Evolutionary conservation across 2,329 filamentous ascomycete species (phyloP), one percentile per base, ranked within the genome.

Genomic region (Corinectria fuckeliana): DNA sequence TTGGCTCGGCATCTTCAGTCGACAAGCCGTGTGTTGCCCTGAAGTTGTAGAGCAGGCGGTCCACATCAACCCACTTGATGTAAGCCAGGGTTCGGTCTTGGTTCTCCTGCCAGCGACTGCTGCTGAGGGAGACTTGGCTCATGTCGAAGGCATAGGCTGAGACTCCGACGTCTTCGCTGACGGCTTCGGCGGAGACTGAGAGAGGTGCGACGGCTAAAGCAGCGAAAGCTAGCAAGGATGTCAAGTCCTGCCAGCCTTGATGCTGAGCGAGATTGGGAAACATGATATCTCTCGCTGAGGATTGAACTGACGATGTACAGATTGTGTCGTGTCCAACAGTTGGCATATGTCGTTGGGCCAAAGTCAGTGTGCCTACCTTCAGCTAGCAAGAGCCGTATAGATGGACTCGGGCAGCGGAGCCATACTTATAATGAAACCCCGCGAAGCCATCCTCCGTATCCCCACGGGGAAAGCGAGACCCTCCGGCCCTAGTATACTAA

Each of bases 1-100:
- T 81, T 5, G 74, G 48, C 2, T 71, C 61, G 2, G 81, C 82
- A 1, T 78, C 79, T 3, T 80, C 74, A 8, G 81, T 84, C 3
- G 77, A 78, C 1, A 83, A 63, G 16, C 75, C 72, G 56, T 83
- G 81, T 45, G 75, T 83, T 26, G 71, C 62, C 16, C 81, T 75
- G 70, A 83, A 84, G 63, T 77, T 77, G 69, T 83, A 83, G 16
- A 83, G 75, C 2, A 83, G 69, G 1, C 81, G 75, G 16, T 83
- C 76, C 0, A 77, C 63, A 50, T 82, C 76, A 20, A 83, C 74
- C 25, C 63, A 76, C 49, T 80, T 80, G 36, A 83, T 70, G 61
- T 84, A 84, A 25, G 65, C 72, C 13, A 82, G 63, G 0, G 81
- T 82, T 11, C 81, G 77, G 26, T 78, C 74, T 62, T 83, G 77